A percentile compares a stretch with the other conserved stretches of the same genome.
Conservation (phyloP, 345 rosid species). For the Brassica juncea region DNA sequence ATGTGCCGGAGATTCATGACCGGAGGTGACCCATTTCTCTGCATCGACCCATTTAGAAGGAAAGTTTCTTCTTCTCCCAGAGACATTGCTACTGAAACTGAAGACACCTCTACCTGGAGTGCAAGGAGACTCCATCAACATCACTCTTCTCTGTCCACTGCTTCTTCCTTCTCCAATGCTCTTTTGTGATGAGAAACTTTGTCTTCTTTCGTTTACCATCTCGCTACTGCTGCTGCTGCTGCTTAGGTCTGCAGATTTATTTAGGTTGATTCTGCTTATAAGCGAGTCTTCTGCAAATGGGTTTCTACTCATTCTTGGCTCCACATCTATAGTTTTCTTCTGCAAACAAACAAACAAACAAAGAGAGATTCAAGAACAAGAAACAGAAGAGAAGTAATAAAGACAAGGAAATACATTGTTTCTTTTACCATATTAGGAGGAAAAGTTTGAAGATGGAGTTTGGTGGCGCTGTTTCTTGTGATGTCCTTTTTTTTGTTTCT, state of each 20-base stretch:
- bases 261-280: slow-evolving; percentile 64
- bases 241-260: slow-evolving; percentile 58
- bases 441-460: slow-evolving; percentile 29
- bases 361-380: slow-evolving; percentile 21
- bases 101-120: slow-evolving; percentile 87
- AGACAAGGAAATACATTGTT: not conserved
- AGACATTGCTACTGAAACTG: slow-evolving; percentile 55
- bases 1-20: slow-evolving; percentile 74
- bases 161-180: slow-evolving; percentile 54
- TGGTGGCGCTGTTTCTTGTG: slow-evolving; percentile 33
- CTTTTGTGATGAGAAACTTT: slow-evolving; percentile 53
- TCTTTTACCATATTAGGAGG: slow-evolving; percentile 33
- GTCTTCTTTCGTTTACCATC: slow-evolving; percentile 40
- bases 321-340: slow-evolving; percentile 26
- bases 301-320: slow-evolving; percentile 37
- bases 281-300: slow-evolving; percentile 73
- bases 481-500: slow-evolving; percentile 10
- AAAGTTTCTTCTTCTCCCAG: slow-evolving; percentile 57
- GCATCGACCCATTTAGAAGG: slow-evolving; percentile 99
- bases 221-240: slow-evolving; percentile 34
- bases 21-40: slow-evolving; percentile 81
- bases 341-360: slow-evolving; percentile 5
- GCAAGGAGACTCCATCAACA: slow-evolving; percentile 57
- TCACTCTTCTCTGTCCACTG: slow-evolving; percentile 51
- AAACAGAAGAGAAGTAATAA: not conserved